Percentiles rank a stretch among this genome's conserved stretches.
Conservation (phyloP, 75 land plant genomes). For the Larix kaempferi region DNA sequence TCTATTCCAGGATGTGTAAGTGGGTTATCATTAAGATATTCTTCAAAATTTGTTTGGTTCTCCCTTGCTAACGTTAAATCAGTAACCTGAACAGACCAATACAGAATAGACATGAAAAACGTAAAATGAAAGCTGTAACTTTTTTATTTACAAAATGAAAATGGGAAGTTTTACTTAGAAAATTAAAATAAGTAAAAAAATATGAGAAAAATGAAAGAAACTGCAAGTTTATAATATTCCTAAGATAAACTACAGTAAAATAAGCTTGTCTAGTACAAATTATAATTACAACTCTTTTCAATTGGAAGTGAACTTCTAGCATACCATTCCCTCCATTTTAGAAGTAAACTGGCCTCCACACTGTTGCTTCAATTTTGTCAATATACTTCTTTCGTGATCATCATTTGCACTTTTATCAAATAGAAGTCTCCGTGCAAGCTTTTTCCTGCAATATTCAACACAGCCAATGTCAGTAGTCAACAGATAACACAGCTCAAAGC, state of each 20-base stretch:
- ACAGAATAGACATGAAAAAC: neutral
- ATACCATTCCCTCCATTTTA: slow-evolving; percentile 99
- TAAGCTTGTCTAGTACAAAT: neutral
- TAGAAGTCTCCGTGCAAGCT: slow-evolving; percentile 90
- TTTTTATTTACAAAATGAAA: neutral
- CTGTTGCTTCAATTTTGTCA: slow-evolving; percentile 93
- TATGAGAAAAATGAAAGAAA: neutral
- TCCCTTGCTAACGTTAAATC: slow-evolving; percentile 95
- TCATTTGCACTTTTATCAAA: slow-evolving; percentile 97
- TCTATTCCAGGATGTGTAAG: slow-evolving; percentile 85
- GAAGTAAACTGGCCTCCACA: slow-evolving; percentile 99
- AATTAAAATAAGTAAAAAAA: too few relatives aligned
- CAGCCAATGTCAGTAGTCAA: slow-evolving; percentile 14
- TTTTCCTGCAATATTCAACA: slow-evolving; percentile 87
- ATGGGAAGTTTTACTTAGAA: too few relatives aligned
- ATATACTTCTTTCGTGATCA: slow-evolving; percentile 95
- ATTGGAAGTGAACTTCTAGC: slow-evolving; percentile 1
- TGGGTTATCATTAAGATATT: slow-evolving; percentile 65
- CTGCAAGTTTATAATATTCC: neutral
- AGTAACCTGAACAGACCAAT: slow-evolving; percentile 57
- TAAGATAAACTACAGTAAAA: neutral
- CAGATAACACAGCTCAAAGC: too few relatives aligned
- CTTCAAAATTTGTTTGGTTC: slow-evolving; percentile 85
- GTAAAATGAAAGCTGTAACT: neutral
- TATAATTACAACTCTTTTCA: too few relatives aligned